Evolutionary conservation across 306 rosid genomes (phyloP), one percentile per base, ranked within the genome.

Genomic region (Malus sylvestris): DNA sequence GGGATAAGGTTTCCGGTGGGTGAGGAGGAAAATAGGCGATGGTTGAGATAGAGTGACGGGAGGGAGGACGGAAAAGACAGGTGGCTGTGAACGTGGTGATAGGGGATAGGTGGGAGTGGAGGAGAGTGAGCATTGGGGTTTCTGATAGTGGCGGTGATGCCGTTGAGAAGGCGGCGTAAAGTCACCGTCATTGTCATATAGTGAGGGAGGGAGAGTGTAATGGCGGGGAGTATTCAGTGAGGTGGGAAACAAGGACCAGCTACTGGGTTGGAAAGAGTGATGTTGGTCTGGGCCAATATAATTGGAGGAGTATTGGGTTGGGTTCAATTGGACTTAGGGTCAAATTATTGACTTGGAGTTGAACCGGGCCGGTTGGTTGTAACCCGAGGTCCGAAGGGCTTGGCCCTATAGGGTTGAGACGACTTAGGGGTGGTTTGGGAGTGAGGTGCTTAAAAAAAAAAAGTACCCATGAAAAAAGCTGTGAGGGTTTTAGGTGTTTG

Each of bases 131-230:
- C 3, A 11, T 19, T 69, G 55, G 71, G 52, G 70, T 10, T 71
- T 68, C 87, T 42, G 65, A 67, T 70, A 82, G 80, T 18, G 49
- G 79, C 64, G 49, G 74, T 6, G 74, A 86, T 3, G 49, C 77
- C 59, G 55, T 72, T 6, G 74, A 86, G 62, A 10, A 82, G 23
- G 78, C 86, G 86, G 35, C 80, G 82, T 3, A 83, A 52, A 60
- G 67, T 35, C 10, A 60, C 53, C 74, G 71, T 42, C 89, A 84
- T 19, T 20, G 16, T 66, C 0, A 2, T 0, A 66, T 4, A 66
- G 70, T 9, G 29, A 35, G 29, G 67, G 46, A 66, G 29, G n/a
- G 2, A 19, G 49, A 3, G 11, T 19, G 70, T 15, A 63, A 10
- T 20, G 29, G 15, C 27, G 23, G 70, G 49, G 23, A 16, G 4